phyloP scores from a whole-genome alignment of 2,329 filamentous ascomycete species.

The Phoma sp. region DNA sequence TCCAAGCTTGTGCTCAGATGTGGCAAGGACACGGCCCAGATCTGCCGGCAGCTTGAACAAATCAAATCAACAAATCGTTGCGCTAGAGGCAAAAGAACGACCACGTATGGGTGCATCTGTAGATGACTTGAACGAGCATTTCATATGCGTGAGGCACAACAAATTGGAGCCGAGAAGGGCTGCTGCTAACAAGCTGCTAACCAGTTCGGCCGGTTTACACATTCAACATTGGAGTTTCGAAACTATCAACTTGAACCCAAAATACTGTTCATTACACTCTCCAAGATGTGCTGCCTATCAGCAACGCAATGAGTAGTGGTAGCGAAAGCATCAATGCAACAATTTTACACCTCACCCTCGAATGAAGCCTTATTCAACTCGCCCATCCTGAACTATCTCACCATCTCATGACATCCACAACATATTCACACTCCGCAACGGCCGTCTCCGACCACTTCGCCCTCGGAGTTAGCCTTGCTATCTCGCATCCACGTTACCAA shows the following conservation, averaged over 20 bases:
- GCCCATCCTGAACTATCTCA: too few species aligned
- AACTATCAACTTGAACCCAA: too few species aligned
- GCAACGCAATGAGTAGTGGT: too few species aligned
- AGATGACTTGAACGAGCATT: neutral
- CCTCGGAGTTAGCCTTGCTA: conserved; percentile 1
- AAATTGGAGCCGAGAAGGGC: too few species aligned
- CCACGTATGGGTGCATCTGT: neutral
- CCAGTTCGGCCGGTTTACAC: too few species aligned
- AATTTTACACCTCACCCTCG: too few species aligned
- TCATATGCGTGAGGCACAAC: neutral
- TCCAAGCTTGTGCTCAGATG: conserved; percentile 14
- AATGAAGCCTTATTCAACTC: too few species aligned
- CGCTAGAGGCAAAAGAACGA: neutral
- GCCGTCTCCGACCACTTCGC: conserved; percentile 6
- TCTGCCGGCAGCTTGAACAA: conserved; percentile 5
- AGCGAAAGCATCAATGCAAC: neutral
- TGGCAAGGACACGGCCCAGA: conserved; percentile 20
- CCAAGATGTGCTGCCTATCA: too few species aligned
- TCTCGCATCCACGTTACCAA: neutral
- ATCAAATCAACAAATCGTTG: neutral
- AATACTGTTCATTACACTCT: too few species aligned
- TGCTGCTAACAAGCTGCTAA: too few species aligned
- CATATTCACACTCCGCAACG: too few species aligned
- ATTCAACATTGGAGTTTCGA: too few species aligned
- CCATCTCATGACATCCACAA: neutral